Evolutionary conservation across 495 filamentous ascomycete species (phyloP).

Genomic region (Penicillium cinerascens): DNA sequence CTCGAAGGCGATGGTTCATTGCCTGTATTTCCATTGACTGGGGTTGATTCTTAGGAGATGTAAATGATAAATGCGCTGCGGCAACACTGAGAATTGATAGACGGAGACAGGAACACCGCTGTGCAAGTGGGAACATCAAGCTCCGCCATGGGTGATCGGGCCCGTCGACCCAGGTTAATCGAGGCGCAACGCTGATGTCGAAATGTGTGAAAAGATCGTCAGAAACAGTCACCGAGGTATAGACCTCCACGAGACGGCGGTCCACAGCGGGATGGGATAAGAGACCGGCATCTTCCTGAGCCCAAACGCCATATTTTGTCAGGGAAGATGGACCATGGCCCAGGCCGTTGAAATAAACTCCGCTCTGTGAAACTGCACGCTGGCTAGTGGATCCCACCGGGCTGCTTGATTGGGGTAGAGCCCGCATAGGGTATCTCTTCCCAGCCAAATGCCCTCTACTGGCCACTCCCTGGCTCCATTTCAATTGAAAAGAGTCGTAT

Average conservation of each 20-base stretch:
- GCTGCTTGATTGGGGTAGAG: not conserved
- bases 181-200: slow-evolving; percentile 2
- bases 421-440: not conserved
- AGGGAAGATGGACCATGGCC: too few species aligned
- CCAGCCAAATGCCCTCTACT: not conserved
- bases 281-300: too few species aligned
- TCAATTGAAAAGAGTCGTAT: slow-evolving; percentile 2
- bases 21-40: not conserved
- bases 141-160: slow-evolving; percentile 4
- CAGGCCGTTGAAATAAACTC: not conserved
- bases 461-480: not conserved
- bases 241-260: not conserved
- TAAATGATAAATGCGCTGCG: slow-evolving; percentile 5
- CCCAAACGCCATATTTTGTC: not conserved
- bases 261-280: not conserved
- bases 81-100: slow-evolving; percentile 4
- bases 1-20: slow-evolving; percentile 1
- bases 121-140: not conserved
- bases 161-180: slow-evolving; percentile 3
- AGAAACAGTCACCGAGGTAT: not conserved
- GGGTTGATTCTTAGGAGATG: not conserved
- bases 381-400: not conserved
- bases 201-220: slow-evolving; percentile 1
- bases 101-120: not conserved
- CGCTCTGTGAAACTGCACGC: too few species aligned